Conservation (phyloP, 176 grass and related monocot genomes). For the sorghum (Sorghum bicolor) region DNA sequence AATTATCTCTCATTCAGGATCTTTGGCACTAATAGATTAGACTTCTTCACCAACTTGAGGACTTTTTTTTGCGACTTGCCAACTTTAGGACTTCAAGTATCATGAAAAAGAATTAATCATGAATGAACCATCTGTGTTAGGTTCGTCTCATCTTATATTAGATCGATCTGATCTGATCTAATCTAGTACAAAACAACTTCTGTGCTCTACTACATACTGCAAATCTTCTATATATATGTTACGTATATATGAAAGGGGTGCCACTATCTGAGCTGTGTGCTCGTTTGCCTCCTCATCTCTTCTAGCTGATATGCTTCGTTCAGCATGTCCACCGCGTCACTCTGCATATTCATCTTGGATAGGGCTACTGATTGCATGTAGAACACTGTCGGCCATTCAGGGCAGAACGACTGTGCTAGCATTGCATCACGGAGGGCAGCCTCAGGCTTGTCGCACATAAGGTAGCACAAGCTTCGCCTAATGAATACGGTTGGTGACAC, state of each 20-base stretch:
- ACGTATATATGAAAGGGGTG: neutral
- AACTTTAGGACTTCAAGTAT: too few species aligned
- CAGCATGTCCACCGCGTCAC: constrained; percentile 75
- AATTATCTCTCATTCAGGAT: too few species aligned
- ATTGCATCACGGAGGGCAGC: constrained; percentile 81
- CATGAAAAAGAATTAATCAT: too few species aligned
- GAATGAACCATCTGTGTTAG: too few species aligned
- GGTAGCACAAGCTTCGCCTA: constrained; percentile 80
- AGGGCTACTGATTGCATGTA: constrained; percentile 93
- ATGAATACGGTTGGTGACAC: constrained; percentile 79
- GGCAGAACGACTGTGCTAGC: constrained; percentile 73
- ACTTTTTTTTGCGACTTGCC: too few species aligned
- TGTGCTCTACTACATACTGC: neutral
- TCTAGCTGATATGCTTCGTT: constrained; percentile 73
- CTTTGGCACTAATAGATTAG: too few species aligned
- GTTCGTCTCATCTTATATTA: too few species aligned
- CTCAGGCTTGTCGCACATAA: constrained; percentile 84
- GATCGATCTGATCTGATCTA: too few species aligned
- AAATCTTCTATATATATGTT: neutral
- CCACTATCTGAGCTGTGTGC: neutral
- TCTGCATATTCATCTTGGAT: constrained; percentile 83
- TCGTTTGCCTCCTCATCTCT: constrained; percentile 71
- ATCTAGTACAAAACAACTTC: too few species aligned
- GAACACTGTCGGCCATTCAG: constrained; percentile 89
- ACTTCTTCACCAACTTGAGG: too few species aligned